Evolutionary conservation across 176 grass and related monocot genomes (phyloP).

Genomic region (Musa acuminata): DNA sequence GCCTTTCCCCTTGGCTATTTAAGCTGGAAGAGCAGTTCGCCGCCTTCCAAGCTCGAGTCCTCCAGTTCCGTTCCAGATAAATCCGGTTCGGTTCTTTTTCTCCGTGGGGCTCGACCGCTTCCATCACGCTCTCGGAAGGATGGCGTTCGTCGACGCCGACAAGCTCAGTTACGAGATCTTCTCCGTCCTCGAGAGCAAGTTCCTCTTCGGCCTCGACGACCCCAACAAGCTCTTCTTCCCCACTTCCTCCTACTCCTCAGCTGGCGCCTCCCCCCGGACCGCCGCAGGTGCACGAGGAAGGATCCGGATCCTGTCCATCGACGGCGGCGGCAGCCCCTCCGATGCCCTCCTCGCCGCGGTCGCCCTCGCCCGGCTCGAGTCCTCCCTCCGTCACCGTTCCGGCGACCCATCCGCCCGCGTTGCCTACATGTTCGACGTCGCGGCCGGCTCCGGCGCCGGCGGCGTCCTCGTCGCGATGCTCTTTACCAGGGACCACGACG

Average conservation of each 20-base stretch:
- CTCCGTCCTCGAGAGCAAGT: conserved; percentile 92
- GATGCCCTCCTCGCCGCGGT: conserved; percentile 69
- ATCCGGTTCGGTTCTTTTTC: not conserved
- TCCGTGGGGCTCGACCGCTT: too few relatives aligned
- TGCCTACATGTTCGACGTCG: conserved; percentile 83
- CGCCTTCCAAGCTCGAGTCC: too few relatives aligned
- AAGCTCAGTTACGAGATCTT: conserved; percentile 96
- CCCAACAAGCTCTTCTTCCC: conserved; percentile 49
- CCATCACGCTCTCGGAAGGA: too few relatives aligned
- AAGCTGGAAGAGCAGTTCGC: too few relatives aligned
- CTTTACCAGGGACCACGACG: conserved; percentile 37
- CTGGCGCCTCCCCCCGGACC: not conserved
- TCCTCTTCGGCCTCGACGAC: conserved; percentile 80
- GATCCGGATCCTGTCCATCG: conserved; percentile 81
- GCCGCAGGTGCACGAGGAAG: conserved; percentile 12
- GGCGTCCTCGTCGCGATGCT: conserved; percentile 88
- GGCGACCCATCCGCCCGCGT: conserved; percentile 45
- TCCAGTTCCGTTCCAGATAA: not conserved
- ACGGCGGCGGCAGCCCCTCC: conserved; percentile 59
- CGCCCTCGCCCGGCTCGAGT: conserved; percentile 51
- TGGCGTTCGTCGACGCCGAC: conserved; percentile 43
- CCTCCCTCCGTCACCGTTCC: conserved; percentile 44
- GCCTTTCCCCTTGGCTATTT: too few relatives aligned
- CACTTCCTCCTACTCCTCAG: not conserved
- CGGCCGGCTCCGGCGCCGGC: conserved; percentile 67